Evolutionary conservation across 2,329 filamentous ascomycete species (phyloP), one percentile per base, ranked within the genome.

Genomic region (Exophiala aquamarina): DNA sequence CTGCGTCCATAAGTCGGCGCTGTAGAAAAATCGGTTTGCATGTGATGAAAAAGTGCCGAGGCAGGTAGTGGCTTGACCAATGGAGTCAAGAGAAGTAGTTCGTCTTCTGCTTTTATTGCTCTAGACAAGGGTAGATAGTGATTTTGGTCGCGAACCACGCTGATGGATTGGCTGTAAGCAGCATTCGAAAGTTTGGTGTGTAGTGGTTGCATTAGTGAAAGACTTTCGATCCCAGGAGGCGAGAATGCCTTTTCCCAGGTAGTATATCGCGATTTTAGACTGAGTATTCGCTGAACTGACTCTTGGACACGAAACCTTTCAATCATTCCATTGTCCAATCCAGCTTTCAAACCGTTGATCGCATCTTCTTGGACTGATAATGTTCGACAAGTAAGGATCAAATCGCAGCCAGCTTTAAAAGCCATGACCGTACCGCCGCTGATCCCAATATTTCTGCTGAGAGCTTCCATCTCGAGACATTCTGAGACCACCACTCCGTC

Each of bases 371-470:
- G 91, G 15, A 92, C 85, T 29, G 87, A 83, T 59, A 90, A 94
- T 4, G 89, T 90, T 35, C 90, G 84, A 61, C 91, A 97, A 1
- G 96, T 79, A 4, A 96, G 78, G 4, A 96, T 83, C 43, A 97
- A 74, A 66, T 98, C 93, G 63, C 93, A 97, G 11, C 93, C 93
- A 23, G 93, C 92, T 65, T 95, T 93, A 41, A 96, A 88, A 3
- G 93, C 93, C 90, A 96, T 96, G 59, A 97, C 89, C 1, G 92
- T 95, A 10, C 93, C 93, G 32, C 93, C 92, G 58, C 92, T 90
- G 14, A 98, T 90, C n/a, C 92, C 92, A 40, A 97, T 93, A 60
- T 96, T 94, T 63, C 95, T 89, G 55, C 89, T 93, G 7, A 97
- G 78, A 0, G 91, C 90, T 62, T 96, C 91, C 92, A 97, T 97